phyloP scores from a whole-genome alignment of 768 basidiomycete genomes.

The Suillus subluteus region DNA sequence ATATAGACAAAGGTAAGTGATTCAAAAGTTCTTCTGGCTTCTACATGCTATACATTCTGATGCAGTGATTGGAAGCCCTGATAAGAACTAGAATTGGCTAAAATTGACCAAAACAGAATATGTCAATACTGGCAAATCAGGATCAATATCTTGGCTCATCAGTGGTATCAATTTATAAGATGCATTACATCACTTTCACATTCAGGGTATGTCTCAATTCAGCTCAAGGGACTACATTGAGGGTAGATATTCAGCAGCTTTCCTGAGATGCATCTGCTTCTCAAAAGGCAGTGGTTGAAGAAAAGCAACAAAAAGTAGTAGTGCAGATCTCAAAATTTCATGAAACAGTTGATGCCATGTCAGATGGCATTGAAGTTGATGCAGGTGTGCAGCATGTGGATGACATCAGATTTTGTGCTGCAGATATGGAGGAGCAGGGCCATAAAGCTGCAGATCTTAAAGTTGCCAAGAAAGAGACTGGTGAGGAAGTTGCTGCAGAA shows the following conservation, averaged over 20 bases:
- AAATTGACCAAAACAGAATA: not conserved
- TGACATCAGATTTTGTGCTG: not conserved
- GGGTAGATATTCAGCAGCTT: slow-evolving; percentile 7
- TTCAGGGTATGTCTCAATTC: too few relatives aligned
- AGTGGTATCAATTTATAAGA: slow-evolving; percentile 9
- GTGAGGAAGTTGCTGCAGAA: not conserved
- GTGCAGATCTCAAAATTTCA: not conserved
- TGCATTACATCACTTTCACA: not conserved
- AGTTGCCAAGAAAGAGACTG: not conserved
- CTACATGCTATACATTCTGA: too few relatives aligned
- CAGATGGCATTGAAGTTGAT: not conserved
- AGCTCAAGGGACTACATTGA: slow-evolving; percentile 2
- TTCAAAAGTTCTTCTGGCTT: not conserved
- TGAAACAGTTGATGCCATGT: not conserved
- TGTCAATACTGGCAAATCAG: not conserved
- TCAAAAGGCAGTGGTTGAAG: not conserved
- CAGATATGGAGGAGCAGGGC: not conserved
- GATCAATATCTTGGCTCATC: slow-evolving; percentile 10
- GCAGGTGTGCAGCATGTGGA: not conserved
- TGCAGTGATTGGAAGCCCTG: slow-evolving; percentile 1
- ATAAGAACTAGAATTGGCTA: slow-evolving; percentile 5
- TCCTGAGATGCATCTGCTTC: slow-evolving; percentile 2
- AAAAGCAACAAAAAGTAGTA: not conserved
- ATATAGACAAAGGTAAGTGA: slow-evolving; percentile 9
- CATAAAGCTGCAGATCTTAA: not conserved